These are phyloP conservation scores for Saccharomycopsis microspora DNA, from an alignment of 805 yeast genomes.

Conservation along the genomic window DNA sequence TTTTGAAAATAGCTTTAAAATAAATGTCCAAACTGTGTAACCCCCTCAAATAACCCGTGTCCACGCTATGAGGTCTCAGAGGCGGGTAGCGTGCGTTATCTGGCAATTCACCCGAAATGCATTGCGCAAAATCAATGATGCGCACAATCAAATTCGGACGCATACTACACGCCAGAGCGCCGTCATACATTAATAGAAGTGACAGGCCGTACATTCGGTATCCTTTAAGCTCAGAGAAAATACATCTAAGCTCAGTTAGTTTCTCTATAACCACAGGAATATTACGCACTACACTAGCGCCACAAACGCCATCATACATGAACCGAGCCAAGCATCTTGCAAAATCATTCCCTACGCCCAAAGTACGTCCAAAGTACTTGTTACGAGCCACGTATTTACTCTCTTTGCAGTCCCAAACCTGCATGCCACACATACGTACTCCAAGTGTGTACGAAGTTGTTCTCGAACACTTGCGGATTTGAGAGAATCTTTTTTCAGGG, in stretches of 20 bases:
- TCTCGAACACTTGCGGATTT: slow-evolving; percentile 63
- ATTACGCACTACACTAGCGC: slow-evolving; percentile 49
- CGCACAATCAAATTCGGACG: slow-evolving; percentile 31
- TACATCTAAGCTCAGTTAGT: slow-evolving; percentile 43
- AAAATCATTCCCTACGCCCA: slow-evolving; percentile 65
- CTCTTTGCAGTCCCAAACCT: slow-evolving; percentile 50
- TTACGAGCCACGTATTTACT: slow-evolving; percentile 57
- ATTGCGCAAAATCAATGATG: slow-evolving; percentile 92
- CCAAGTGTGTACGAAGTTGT: slow-evolving; percentile 82
- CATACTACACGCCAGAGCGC: slow-evolving; percentile 21
- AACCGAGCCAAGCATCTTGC: slow-evolving; percentile 64
- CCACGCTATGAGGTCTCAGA: slow-evolving; percentile 47
- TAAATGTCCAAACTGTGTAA: slow-evolving; percentile 59
- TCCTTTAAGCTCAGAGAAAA: slow-evolving; percentile 48
- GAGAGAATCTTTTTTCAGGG: slow-evolving; percentile 60
- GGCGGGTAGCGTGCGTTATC: slow-evolving; percentile 55
- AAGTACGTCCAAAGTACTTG: slow-evolving; percentile 83
- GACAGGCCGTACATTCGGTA: slow-evolving; percentile 91
- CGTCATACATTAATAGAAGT: slow-evolving; percentile 82
- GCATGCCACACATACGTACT: slow-evolving; percentile 91
- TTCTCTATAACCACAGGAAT: slow-evolving; percentile 56
- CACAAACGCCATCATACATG: slow-evolving; percentile 60
- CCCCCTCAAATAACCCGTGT: slow-evolving; percentile 80
- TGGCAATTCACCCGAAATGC: slow-evolving; percentile 57
- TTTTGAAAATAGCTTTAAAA: slow-evolving; percentile 46